Evolutionary conservation across 2,329 filamentous ascomycete genomes (phyloP).

Genomic region (Trichoderma sp.): DNA sequence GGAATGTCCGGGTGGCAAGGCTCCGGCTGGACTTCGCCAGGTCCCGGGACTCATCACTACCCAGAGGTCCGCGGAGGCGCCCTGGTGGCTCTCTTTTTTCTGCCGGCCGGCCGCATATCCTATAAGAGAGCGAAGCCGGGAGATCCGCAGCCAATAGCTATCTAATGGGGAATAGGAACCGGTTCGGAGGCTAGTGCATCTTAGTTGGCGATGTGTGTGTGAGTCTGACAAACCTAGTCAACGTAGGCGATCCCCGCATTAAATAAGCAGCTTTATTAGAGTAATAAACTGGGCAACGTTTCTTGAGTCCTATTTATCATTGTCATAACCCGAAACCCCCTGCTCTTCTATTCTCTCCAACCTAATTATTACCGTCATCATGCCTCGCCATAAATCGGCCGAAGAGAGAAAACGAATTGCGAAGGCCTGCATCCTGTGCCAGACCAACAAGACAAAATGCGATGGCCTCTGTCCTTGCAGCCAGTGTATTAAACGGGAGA

Average conservation of each 20-base stretch:
- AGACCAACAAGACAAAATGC: slow-evolving; percentile 1
- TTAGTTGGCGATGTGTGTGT: not conserved
- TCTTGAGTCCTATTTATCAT: not conserved
- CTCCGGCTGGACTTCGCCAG: slow-evolving; percentile 54
- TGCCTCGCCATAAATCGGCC: not conserved
- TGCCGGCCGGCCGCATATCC: slow-evolving; percentile 54
- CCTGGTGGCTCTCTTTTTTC: slow-evolving; percentile 53
- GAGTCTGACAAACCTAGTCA: not conserved
- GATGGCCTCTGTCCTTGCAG: not conserved
- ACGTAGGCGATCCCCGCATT: not conserved
- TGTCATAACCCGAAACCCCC: not conserved
- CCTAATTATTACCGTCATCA: not conserved
- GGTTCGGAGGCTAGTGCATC: not conserved
- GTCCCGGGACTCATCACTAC: slow-evolving; percentile 56
- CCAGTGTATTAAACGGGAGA: slow-evolving; percentile 2
- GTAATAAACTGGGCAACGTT: not conserved
- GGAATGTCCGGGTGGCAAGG: slow-evolving; percentile 57
- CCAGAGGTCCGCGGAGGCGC: slow-evolving; percentile 50
- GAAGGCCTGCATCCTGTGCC: not conserved
- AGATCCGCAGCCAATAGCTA: slow-evolving; percentile 38
- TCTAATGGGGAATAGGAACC: not conserved
- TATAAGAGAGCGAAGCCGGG: slow-evolving; percentile 44
- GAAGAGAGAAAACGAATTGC: not conserved
- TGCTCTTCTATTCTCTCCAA: not conserved
- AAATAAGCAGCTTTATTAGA: not conserved